phyloP scores from a whole-genome alignment of 2,329 filamentous ascomycete genomes.

The Colletotrichum tanaceti region DNA sequence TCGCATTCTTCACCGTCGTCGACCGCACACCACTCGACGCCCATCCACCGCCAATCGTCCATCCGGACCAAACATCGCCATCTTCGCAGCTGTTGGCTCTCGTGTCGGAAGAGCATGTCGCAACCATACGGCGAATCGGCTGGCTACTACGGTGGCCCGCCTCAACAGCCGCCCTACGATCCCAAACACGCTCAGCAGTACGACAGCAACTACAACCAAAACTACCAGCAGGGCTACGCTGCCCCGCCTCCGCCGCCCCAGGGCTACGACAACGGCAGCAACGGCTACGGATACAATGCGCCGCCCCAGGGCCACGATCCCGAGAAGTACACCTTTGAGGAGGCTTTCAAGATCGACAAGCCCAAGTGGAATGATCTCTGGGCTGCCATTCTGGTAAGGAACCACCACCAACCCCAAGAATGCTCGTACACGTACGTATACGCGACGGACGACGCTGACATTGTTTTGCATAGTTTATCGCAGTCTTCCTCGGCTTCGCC shows the following conservation, averaged over 20 bases:
- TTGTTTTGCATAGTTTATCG: constrained; percentile 65
- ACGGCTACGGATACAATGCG: constrained; percentile 50
- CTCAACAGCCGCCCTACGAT: constrained; percentile 44
- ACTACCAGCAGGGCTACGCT: constrained; percentile 46
- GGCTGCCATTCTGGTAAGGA: constrained; percentile 80
- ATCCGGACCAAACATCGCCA: neutral
- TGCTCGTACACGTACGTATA: neutral
- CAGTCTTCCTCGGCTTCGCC: constrained; percentile 77
- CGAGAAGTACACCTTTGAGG: constrained; percentile 74
- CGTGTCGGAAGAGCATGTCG: constrained; percentile 22
- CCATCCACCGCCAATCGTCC: neutral
- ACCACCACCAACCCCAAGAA: constrained; percentile 37
- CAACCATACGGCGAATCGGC: constrained; percentile 37
- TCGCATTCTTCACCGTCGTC: neutral
- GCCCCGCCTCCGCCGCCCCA: constrained; percentile 38
- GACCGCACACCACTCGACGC: neutral
- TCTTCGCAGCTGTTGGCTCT: neutral
- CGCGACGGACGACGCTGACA: constrained; percentile 30
- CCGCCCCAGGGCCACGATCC: constrained; percentile 51
- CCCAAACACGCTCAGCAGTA: constrained; percentile 46
- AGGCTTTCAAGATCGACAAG: constrained; percentile 82
- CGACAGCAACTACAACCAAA: constrained; percentile 40
- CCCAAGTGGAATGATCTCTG: constrained; percentile 94
- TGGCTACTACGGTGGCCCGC: constrained; percentile 39
- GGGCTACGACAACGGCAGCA: constrained; percentile 41